phyloP scores from a whole-genome alignment of 176 grass and related monocot genomes.

The Cocos nucifera region DNA sequence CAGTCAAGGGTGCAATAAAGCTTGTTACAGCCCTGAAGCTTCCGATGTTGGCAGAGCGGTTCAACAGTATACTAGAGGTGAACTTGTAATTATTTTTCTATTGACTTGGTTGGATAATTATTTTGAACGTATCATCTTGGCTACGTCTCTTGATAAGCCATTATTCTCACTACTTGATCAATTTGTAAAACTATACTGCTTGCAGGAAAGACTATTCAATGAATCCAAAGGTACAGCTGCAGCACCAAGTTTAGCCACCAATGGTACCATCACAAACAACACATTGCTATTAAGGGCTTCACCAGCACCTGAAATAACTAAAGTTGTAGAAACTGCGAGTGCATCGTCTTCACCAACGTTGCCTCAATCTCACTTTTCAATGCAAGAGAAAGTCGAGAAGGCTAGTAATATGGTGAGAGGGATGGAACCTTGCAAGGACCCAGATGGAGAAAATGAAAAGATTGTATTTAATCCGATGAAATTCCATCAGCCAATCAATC shows the following conservation, averaged over 20 bases:
- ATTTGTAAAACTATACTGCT: neutral
- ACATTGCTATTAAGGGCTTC: conserved; percentile 5
- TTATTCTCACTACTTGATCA: neutral
- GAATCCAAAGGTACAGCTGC: conserved; percentile 15
- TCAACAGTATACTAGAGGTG: conserved; percentile 78
- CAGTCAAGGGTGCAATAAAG: conserved; percentile 79
- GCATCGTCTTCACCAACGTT: conserved; percentile 12
- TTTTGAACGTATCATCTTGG: neutral
- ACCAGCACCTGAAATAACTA: conserved; percentile 13
- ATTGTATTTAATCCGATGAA: conserved; percentile 6
- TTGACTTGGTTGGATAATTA: neutral
- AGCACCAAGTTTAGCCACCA: conserved; percentile 1
- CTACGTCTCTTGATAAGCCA: no score
- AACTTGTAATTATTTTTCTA: neutral
- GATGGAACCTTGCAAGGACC: conserved; percentile 10
- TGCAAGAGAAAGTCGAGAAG: conserved; percentile 18
- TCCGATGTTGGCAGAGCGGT: conserved; percentile 79
- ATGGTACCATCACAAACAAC: neutral
- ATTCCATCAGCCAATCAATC: neutral
- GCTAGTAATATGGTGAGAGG: conserved; percentile 8
- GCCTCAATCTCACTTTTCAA: conserved; percentile 2
- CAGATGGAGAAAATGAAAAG: conserved; percentile 3
- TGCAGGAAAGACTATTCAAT: conserved; percentile 72
- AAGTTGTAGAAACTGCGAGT: conserved; percentile 14
- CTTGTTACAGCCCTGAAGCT: conserved; percentile 84